Conservation (phyloP, 2,329 filamentous ascomycete species). For the Exophiala lecanii-corni region DNA sequence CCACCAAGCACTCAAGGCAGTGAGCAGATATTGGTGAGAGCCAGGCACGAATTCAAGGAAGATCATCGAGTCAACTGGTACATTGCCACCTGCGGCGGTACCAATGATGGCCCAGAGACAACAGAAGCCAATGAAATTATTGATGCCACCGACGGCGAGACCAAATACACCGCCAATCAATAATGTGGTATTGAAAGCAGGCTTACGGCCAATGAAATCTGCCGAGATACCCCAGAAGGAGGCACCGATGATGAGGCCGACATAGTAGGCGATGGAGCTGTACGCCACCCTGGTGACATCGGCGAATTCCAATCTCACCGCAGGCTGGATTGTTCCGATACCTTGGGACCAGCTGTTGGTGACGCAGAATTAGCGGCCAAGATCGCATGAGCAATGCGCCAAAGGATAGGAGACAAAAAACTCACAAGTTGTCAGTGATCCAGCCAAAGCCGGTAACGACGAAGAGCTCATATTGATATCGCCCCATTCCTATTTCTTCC, state of each 20-base stretch:
- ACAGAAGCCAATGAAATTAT: constrained; percentile 44
- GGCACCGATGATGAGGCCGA: constrained; percentile 59
- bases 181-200: constrained; percentile 64
- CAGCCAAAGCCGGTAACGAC: constrained; percentile 47
- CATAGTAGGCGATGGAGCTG: constrained; percentile 73
- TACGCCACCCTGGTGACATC: constrained; percentile 66
- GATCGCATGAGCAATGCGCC: constrained; percentile 11
- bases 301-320: constrained; percentile 28
- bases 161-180: constrained; percentile 58
- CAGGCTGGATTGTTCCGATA: constrained; percentile 29
- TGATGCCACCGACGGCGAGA: constrained; percentile 61
- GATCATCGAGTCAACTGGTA: constrained; percentile 39
- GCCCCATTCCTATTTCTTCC: constrained; percentile 73
- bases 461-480: constrained; percentile 62
- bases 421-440: constrained; percentile 58
- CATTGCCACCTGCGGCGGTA: constrained; percentile 18
- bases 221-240: constrained; percentile 65
- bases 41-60: constrained; percentile 57
- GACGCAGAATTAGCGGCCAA: constrained; percentile 57
- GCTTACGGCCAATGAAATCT: constrained; percentile 60
- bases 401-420: no score
- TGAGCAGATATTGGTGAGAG: constrained; percentile 54
- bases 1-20: constrained; percentile 32
- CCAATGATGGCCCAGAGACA: constrained; percentile 10
- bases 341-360: constrained; percentile 45